These are phyloP conservation scores for Platanthera zijinensis DNA, from an alignment of 106 monocot species.

Conservation along the genomic window DNA sequence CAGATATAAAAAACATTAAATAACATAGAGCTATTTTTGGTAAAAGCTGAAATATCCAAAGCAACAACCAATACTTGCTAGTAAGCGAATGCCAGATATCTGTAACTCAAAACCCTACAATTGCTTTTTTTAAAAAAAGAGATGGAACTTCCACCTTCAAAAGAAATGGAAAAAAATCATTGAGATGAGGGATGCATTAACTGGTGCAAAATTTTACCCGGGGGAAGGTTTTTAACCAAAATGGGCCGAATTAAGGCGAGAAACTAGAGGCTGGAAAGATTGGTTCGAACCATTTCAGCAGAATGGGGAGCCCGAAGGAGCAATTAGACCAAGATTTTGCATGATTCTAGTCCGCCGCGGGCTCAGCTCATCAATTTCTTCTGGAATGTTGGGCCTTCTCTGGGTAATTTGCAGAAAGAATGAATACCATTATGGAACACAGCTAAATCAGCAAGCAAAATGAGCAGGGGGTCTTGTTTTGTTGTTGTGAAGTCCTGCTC, in stretches of 20 bases:
- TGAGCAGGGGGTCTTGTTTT: neutral
- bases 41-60: too few species aligned
- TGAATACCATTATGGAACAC: neutral
- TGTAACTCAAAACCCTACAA: neutral
- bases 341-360: constrained; percentile 11
- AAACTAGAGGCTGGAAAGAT: neutral
- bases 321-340: constrained; percentile 26
- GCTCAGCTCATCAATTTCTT: neutral
- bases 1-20: too few species aligned
- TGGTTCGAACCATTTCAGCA: neutral
- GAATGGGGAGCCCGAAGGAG: constrained; percentile 22
- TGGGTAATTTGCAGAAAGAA: neutral
- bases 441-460: neutral
- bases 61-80: too few species aligned
- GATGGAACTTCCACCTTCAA: too few species aligned
- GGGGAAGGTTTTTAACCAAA: neutral
- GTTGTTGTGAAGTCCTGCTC: too few species aligned
- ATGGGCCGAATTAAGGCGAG: neutral
- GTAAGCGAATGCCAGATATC: too few species aligned
- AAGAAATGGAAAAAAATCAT: too few species aligned
- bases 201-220: neutral
- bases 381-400: neutral
- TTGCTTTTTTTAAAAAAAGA: neutral
- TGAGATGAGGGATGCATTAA: neutral
- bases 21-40: too few species aligned